A percentile compares a stretch with the other conserved stretches of the same genome.
Evolutionary conservation across 2,329 filamentous ascomycete genomes (phyloP).

Genomic region (Aspergillus sergii): DNA sequence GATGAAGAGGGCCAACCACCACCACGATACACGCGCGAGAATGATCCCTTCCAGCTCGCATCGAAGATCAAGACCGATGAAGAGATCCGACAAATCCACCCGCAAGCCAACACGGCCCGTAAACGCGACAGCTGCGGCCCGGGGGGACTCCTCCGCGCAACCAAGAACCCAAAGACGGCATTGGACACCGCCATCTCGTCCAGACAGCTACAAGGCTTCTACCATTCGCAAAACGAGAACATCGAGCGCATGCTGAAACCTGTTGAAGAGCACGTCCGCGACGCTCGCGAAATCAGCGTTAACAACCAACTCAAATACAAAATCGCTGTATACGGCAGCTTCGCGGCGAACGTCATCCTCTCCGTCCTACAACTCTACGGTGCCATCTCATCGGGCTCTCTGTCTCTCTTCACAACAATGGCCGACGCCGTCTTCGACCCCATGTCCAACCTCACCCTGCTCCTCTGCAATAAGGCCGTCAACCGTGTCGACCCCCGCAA

Average conservation of each 20-base stretch:
- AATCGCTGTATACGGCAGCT: conserved; percentile 66
- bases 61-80: conserved; percentile 74
- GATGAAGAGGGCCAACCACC: conserved; percentile 51
- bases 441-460: conserved; percentile 81
- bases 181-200: conserved; percentile 9
- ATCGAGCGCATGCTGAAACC: conserved; percentile 90
- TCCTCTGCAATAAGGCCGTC: conserved; percentile 85
- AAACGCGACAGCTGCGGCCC: conserved; percentile 56
- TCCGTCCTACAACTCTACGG: conserved; percentile 85
- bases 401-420: conserved; percentile 97
- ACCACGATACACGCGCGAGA: conserved; percentile 63
- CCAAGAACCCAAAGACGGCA: conserved; percentile 18
- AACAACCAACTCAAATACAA: conserved; percentile 72
- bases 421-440: conserved; percentile 95
- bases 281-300: conserved; percentile 76
- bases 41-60: conserved; percentile 81
- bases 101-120: conserved; percentile 70
- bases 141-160: conserved; percentile 43
- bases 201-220: conserved; percentile 70
- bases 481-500: conserved; percentile 80
- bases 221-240: conserved; percentile 87
- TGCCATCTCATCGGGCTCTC: conserved; percentile 81
- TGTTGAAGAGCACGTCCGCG: conserved; percentile 84
- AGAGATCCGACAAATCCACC: conserved; percentile 74
- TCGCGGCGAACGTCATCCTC: conserved; percentile 78